A percentile compares a stretch with the other conserved stretches of the same genome.
phyloP scores from a whole-genome alignment of 2,329 filamentous ascomycete genomes.

The Neophaeococcomyces aloes region DNA sequence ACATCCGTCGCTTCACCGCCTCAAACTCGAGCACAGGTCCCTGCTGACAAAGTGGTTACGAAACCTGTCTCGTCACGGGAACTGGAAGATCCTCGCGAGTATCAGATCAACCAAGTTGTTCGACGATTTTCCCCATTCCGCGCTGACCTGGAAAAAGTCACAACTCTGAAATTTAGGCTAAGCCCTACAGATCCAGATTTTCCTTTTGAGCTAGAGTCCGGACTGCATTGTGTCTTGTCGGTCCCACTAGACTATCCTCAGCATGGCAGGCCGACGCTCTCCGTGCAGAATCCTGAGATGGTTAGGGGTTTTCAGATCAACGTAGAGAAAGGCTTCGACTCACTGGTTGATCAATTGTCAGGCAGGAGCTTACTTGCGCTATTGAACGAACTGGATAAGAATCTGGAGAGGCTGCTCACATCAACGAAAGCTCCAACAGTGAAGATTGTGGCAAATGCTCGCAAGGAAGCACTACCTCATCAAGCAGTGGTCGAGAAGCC shows the following conservation, averaged over 20 bases:
- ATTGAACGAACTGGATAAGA: slow-evolving; percentile 60
- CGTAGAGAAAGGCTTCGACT: slow-evolving; percentile 63
- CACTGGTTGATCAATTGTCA: slow-evolving; percentile 46
- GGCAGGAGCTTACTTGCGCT: slow-evolving; percentile 53
- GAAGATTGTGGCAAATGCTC: slow-evolving; percentile 54
- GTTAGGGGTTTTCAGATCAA: slow-evolving; percentile 64
- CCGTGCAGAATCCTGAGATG: slow-evolving; percentile 59
- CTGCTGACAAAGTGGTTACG: slow-evolving; percentile 23
- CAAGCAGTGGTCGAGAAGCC: background rate
- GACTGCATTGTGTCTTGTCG: slow-evolving; percentile 55
- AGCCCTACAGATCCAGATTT: slow-evolving; percentile 73
- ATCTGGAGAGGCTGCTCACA: slow-evolving; percentile 59
- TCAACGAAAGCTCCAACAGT: slow-evolving; percentile 62
- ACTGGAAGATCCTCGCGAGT: slow-evolving; percentile 56
- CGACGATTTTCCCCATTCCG: slow-evolving; percentile 51
- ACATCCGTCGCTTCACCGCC: slow-evolving; percentile 2
- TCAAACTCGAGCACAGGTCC: slow-evolving; percentile 9
- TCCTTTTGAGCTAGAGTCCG: slow-evolving; percentile 60
- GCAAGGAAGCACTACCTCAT: slow-evolving; percentile 27
- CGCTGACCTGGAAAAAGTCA: slow-evolving; percentile 38
- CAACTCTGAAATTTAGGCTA: slow-evolving; percentile 54
- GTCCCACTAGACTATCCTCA: slow-evolving; percentile 56
- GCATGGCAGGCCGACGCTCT: slow-evolving; percentile 45
- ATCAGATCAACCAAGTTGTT: slow-evolving; percentile 63
- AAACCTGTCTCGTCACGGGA: slow-evolving; percentile 58